phyloP scores from a whole-genome alignment of 1,284 basidiomycete genomes.

The Ustilago sp. region DNA sequence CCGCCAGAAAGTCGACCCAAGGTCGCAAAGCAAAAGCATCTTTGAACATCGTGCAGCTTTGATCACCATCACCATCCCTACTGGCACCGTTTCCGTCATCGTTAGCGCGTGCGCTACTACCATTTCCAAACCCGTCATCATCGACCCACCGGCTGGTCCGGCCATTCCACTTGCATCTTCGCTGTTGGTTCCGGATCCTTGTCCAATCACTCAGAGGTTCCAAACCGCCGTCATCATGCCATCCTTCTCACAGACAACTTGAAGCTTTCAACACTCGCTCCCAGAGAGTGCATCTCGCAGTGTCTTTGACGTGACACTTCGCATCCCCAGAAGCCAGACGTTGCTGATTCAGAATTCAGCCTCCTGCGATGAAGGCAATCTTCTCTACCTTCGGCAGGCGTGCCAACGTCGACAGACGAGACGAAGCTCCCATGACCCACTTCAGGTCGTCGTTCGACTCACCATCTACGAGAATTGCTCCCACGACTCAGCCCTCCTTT shows the following conservation, averaged over 20 bases:
- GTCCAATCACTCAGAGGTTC: neutral
- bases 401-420: conserved; percentile 15
- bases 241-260: neutral
- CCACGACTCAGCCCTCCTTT: conserved; percentile 6
- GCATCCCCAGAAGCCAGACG: too few relatives aligned
- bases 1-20: neutral
- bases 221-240: neutral
- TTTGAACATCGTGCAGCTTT: neutral
- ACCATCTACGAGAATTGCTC: neutral
- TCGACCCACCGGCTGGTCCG: neutral
- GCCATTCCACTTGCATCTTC: neutral
- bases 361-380: conserved; percentile 32
- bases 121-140: neutral
- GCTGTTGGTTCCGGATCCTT: neutral
- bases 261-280: neutral
- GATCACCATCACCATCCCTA: neutral
- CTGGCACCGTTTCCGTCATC: neutral
- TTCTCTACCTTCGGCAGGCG: conserved; percentile 33
- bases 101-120: neutral
- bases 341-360: too few relatives aligned
- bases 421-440: neutral
- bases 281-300: neutral
- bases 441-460: conserved; percentile 4
- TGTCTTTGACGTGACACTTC: neutral
- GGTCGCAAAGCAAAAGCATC: neutral